Base-by-base conservation (phyloP, 1,139 yeast species). In the Barnettozyma hawaiiensis region DNA sequence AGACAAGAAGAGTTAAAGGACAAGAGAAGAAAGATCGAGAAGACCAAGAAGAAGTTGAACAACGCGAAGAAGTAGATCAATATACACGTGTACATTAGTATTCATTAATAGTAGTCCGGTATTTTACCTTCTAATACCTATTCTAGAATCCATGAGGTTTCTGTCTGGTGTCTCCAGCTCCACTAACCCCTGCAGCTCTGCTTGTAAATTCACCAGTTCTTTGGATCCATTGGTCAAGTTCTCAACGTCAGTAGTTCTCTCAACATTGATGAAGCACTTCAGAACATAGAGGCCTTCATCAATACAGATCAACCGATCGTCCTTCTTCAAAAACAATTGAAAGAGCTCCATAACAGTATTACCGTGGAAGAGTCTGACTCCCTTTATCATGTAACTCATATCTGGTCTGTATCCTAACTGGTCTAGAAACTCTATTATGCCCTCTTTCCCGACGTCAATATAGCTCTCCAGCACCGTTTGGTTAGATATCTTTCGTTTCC, bases 21-120 rank as follows among this genome's bases (percentile, higher is more conserved):
- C 70, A 89, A 89, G 80, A 83, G 79, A 67, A 80, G 82, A 66
- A 82, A 80, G 67, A 66, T 87, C 47, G 83, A 77, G 42, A 84
- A 85, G 68, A 70, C 78, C 47, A 82, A 84, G 67, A 63, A 69
- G 38, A 74, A 80, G 60, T 65, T 78, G 61, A 64, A 69, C 39
- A 70, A 72, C 50, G 53, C 66, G 53, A 60, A 65, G 29, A 44
- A 47, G 51, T 63, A 60, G 31, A 24, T 20, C 24, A 21, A 21
- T 18, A 29, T 16, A 29, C 21, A 16, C 32, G 10, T 19, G 31
- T 23, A 21, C 29, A 35, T 18, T 20, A 20, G 27, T 29, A 26
- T 10, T n/a, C 7, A 14, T 26, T 11, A 2, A 15, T n/a, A n/a
- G 29, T 26, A 19, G 9, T 35, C 29, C 12, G n/a, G n/a, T n/a